These are phyloP conservation scores for Cyamopsis tetragonoloba DNA, from an alignment of 306 rosid species.

Conservation along the genomic window DNA sequence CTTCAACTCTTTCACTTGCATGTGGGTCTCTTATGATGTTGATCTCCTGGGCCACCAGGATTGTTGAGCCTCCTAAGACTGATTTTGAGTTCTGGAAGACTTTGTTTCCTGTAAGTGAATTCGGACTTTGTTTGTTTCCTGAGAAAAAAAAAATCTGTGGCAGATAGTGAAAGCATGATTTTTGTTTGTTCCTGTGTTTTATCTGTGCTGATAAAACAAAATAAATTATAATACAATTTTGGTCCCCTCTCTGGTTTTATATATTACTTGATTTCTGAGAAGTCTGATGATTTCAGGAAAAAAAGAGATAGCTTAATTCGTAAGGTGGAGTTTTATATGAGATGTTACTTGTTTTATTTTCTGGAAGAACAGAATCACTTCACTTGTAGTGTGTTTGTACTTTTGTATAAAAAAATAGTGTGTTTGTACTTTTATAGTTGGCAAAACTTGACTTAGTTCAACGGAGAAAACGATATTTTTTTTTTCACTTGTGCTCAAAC, in stretches of 20 bases:
- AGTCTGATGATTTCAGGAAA: background rate
- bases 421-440: too few species aligned
- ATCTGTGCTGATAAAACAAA: background rate
- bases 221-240: background rate
- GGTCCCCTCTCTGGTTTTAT: slow-evolving; percentile 1
- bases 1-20: slow-evolving; percentile 89
- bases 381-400: too few species aligned
- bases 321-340: background rate
- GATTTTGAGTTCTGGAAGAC: slow-evolving; percentile 88
- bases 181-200: slow-evolving; percentile 20
- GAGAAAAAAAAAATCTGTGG: slow-evolving; percentile 29
- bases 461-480: too few species aligned
- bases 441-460: too few species aligned
- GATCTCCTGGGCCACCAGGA: slow-evolving; percentile 72
- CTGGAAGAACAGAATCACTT: background rate
- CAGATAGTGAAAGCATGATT: slow-evolving; percentile 28
- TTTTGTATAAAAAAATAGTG: too few species aligned
- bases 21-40: slow-evolving; percentile 90
- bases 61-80: slow-evolving; percentile 83
- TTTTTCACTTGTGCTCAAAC: too few species aligned
- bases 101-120: slow-evolving; percentile 74
- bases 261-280: background rate
- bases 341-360: background rate
- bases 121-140: slow-evolving; percentile 42
- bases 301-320: background rate